A percentile compares a stretch with the other conserved stretches of the same genome.
Conservation (phyloP, 2,329 filamentous ascomycete genomes). For the Fusarium scirpi region DNA sequence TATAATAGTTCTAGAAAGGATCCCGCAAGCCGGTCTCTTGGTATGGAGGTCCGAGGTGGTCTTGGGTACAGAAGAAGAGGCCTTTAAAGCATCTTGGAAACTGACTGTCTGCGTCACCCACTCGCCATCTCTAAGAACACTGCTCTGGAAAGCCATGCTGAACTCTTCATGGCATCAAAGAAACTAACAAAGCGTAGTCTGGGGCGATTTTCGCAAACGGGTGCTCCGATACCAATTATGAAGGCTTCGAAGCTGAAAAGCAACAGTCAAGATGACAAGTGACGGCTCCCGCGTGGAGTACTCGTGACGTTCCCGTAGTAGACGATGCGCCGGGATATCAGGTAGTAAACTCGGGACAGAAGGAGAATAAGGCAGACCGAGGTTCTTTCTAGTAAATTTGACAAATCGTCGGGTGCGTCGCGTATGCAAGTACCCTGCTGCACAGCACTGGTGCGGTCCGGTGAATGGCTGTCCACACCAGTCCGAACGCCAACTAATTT, state of each 20-base stretch:
- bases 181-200: background rate
- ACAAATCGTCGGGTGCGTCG: slow-evolving; percentile 7
- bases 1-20: slow-evolving; percentile 83
- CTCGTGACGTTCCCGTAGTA: slow-evolving; percentile 1
- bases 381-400: background rate
- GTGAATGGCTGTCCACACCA: slow-evolving; percentile 11
- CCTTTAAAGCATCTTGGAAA: slow-evolving; percentile 57
- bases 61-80: slow-evolving; percentile 51
- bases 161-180: slow-evolving; percentile 41
- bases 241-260: background rate
- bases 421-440: background rate
- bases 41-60: slow-evolving; percentile 48
- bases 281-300: slow-evolving; percentile 4
- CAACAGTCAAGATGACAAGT: background rate
- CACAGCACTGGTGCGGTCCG: slow-evolving; percentile 8
- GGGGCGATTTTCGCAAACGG: background rate
- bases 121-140: slow-evolving; percentile 64
- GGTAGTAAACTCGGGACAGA: background rate
- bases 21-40: slow-evolving; percentile 69
- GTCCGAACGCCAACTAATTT: slow-evolving; percentile 14
- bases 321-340: slow-evolving; percentile 6
- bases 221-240: background rate
- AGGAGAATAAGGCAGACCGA: background rate
- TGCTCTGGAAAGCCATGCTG: slow-evolving; percentile 64
- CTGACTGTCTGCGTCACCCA: slow-evolving; percentile 68